Percentiles rank a stretch among this genome's conserved stretches.
These are phyloP conservation scores for Porcisia hertigi DNA, from an alignment of 208 protist genomes.

Conservation along the genomic window DNA sequence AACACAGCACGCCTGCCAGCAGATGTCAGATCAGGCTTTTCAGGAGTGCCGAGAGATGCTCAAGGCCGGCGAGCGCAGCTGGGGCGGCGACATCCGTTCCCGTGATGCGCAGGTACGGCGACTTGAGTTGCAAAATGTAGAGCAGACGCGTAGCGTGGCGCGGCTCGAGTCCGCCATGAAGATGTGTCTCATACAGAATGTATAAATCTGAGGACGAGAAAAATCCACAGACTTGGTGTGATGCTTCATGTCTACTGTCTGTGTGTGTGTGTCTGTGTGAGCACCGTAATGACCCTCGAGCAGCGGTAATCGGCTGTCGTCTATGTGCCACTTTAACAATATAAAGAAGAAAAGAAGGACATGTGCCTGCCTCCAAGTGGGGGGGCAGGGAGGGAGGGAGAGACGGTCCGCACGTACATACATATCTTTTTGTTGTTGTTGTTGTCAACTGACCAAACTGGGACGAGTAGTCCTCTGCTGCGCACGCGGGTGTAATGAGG, in stretches of 20 bases:
- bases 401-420: too few species aligned
- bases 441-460: too few species aligned
- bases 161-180: conserved; percentile 83
- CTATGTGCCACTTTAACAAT: too few species aligned
- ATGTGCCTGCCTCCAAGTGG: too few species aligned
- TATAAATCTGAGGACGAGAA: not conserved
- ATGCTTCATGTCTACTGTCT: not conserved
- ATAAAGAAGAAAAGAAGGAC: too few species aligned
- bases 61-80: conserved; percentile 66
- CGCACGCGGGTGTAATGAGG: too few species aligned
- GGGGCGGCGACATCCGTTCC: conserved; percentile 61
- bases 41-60: conserved; percentile 69
- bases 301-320: too few species aligned
- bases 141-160: conserved; percentile 85
- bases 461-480: too few species aligned
- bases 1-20: conserved; percentile 57
- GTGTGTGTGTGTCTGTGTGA: conserved; percentile 7
- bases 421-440: too few species aligned
- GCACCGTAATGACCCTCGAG: too few species aligned
- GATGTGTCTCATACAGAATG: conserved; percentile 58
- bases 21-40: conserved; percentile 54
- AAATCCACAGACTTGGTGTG: not conserved
- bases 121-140: conserved; percentile 88
- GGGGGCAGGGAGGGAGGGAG: too few species aligned
- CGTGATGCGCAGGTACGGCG: conserved; percentile 73